These are phyloP conservation scores for Fraxinus nigra DNA, from an alignment of 305 asterid genomes.

Conservation along the genomic window DNA sequence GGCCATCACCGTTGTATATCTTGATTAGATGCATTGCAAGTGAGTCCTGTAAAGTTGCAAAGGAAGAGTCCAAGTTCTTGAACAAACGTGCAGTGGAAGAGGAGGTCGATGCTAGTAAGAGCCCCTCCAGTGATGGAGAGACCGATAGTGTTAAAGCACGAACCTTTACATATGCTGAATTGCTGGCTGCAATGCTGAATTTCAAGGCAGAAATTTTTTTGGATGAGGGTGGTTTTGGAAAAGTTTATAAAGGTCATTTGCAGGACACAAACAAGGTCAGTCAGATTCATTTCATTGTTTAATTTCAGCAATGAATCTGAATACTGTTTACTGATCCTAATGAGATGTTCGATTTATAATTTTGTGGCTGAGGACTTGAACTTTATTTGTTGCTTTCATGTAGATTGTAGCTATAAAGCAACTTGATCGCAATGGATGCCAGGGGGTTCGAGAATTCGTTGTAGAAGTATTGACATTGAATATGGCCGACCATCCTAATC, in stretches of 20 bases:
- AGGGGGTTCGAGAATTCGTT: constrained; percentile 41
- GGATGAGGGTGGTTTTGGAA: constrained; percentile 51
- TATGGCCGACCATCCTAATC: constrained; percentile 41
- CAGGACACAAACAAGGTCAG: constrained; percentile 40
- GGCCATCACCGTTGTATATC: not conserved
- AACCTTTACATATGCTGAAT: constrained; percentile 38
- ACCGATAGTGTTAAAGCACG: constrained; percentile 25
- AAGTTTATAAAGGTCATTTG: constrained; percentile 41
- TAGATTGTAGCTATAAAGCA: constrained; percentile 48
- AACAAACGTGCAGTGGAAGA: constrained; percentile 24
- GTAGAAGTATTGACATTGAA: constrained; percentile 44
- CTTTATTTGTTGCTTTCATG: not conserved
- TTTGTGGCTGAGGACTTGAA: not conserved
- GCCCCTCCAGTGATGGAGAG: constrained; percentile 25
- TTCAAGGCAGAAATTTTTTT: constrained; percentile 33
- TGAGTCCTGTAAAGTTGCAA: constrained; percentile 24
- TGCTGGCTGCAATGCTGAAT: constrained; percentile 38
- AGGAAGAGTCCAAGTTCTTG: constrained; percentile 29
- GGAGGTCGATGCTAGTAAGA: constrained; percentile 21
- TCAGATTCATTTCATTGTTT: not conserved
- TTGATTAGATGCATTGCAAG: constrained; percentile 28
- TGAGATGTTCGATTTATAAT: not conserved
- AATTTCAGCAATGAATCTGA: not conserved
- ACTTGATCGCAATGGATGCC: constrained; percentile 39
- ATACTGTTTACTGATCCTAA: not conserved